Percentiles rank a stretch among this genome's conserved stretches.
Evolutionary conservation across 495 filamentous ascomycete species (phyloP).

Genomic region (Daldinia concentrica): DNA sequence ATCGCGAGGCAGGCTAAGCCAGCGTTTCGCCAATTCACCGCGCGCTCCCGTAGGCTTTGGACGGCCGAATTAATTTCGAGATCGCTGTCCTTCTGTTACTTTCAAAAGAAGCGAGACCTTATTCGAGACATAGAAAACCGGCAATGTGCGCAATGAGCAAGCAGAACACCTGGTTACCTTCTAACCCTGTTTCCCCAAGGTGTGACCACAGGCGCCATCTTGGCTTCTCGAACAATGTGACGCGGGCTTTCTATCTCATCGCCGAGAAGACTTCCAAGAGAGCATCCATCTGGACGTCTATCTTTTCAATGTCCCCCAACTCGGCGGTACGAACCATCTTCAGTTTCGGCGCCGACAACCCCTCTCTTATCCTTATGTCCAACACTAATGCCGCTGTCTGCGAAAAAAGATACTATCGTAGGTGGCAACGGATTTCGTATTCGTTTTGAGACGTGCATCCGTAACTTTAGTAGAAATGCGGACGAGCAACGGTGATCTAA

Average conservation of each 20-base stretch:
- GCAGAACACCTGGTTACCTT: conserved; percentile 24
- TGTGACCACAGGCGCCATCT: conserved; percentile 37
- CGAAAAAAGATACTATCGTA: conserved; percentile 10
- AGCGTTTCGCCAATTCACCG: conserved; percentile 27
- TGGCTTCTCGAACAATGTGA: conserved; percentile 35
- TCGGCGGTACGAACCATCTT: conserved; percentile 16
- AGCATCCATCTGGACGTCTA: conserved; percentile 11
- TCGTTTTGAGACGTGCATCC: conserved; percentile 22
- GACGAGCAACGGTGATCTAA: conserved; percentile 4
- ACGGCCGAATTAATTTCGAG: conserved; percentile 20
- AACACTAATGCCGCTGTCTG: conserved; percentile 7
- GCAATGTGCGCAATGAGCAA: conserved; percentile 7
- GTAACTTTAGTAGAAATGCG: conserved; percentile 17
- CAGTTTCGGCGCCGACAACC: conserved; percentile 11
- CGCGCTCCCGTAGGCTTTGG: not conserved
- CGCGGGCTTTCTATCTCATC: conserved; percentile 6
- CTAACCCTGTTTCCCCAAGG: conserved; percentile 24
- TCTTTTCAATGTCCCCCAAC: conserved; percentile 11
- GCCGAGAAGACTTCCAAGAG: not conserved
- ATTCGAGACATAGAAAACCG: conserved; percentile 24
- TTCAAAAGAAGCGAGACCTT: conserved; percentile 14
- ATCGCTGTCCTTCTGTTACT: conserved; percentile 16
- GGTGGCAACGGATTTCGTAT: conserved; percentile 18
- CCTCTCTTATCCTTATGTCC: conserved; percentile 12
- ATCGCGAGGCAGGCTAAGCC: conserved; percentile 12